phyloP scores from a whole-genome alignment of 2,329 filamentous ascomycete genomes.

The Fusarium duplospermum region DNA sequence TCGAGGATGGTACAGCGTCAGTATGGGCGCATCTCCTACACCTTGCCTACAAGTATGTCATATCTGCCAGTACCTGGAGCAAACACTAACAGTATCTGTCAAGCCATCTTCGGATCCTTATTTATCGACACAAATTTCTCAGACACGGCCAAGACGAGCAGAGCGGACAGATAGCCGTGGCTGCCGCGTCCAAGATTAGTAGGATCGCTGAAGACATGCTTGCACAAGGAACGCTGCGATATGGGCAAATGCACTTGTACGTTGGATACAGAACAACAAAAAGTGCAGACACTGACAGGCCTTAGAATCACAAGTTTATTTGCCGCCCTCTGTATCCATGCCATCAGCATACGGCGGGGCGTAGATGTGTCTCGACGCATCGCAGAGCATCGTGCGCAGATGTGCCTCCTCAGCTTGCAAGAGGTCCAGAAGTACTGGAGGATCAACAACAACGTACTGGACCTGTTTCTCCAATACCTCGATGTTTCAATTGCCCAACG shows the following conservation, averaged over 20 bases:
- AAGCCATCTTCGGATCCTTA: slow-evolving; percentile 51
- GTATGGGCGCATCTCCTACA: slow-evolving; percentile 53
- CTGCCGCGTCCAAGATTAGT: slow-evolving; percentile 51
- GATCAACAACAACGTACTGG: slow-evolving; percentile 54
- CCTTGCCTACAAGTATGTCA: slow-evolving; percentile 51
- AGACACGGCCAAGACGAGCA: slow-evolving; percentile 40
- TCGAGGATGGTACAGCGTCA: slow-evolving; percentile 49
- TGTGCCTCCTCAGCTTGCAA: slow-evolving; percentile 52
- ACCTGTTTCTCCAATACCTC: slow-evolving; percentile 53
- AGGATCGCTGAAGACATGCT: slow-evolving; percentile 55
- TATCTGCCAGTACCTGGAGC: neutral
- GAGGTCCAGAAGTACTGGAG: slow-evolving; percentile 55
- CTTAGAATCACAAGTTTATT: slow-evolving; percentile 52
- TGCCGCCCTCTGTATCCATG: slow-evolving; percentile 53
- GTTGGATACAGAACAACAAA: neutral
- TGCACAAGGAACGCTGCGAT: slow-evolving; percentile 48
- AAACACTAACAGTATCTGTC: neutral
- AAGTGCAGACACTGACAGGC: neutral
- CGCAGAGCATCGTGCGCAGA: slow-evolving; percentile 52
- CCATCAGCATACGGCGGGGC: slow-evolving; percentile 50
- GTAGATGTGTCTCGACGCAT: slow-evolving; percentile 49
- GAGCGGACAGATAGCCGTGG: slow-evolving; percentile 46
- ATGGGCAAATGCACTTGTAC: slow-evolving; percentile 54
- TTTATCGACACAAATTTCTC: slow-evolving; percentile 51
- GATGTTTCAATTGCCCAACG: slow-evolving; percentile 53